Evolutionary conservation across 441 rosid genomes (phyloP).

Genomic region (Metrosideros polymorpha): DNA sequence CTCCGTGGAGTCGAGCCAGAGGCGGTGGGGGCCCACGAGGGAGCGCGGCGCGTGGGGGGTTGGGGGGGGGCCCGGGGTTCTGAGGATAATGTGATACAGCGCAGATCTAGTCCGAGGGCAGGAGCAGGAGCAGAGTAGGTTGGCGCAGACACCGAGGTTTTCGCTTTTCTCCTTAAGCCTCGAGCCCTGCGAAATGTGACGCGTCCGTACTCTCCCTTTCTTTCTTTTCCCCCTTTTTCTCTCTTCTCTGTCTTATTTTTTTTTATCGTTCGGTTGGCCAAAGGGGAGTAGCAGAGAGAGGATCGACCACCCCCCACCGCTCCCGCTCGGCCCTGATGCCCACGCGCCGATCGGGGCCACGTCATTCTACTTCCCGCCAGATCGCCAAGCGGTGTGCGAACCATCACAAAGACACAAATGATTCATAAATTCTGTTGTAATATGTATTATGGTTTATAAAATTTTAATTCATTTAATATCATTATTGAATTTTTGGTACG

Average conservation of each 20-base stretch:
- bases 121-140: background rate
- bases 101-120: background rate
- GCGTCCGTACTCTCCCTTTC: background rate
- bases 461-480: too few relatives aligned
- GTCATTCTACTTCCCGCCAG: background rate
- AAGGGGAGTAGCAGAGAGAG: background rate
- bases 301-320: background rate
- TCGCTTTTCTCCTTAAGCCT: background rate
- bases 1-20: background rate
- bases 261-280: background rate
- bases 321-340: background rate
- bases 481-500: too few relatives aligned
- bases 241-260: background rate
- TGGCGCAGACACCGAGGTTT: background rate
- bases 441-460: too few relatives aligned
- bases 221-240: background rate
- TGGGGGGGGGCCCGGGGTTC: rapidly evolving
- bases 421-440: too few relatives aligned
- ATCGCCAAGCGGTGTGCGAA: too few relatives aligned
- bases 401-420: too few relatives aligned
- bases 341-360: background rate
- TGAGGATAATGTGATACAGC: background rate
- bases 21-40: background rate
- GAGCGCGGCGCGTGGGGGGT: background rate
- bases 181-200: background rate